These are phyloP conservation scores for Alternaria viburni DNA, from an alignment of 2,329 filamentous ascomycete species.

Conservation along the genomic window DNA sequence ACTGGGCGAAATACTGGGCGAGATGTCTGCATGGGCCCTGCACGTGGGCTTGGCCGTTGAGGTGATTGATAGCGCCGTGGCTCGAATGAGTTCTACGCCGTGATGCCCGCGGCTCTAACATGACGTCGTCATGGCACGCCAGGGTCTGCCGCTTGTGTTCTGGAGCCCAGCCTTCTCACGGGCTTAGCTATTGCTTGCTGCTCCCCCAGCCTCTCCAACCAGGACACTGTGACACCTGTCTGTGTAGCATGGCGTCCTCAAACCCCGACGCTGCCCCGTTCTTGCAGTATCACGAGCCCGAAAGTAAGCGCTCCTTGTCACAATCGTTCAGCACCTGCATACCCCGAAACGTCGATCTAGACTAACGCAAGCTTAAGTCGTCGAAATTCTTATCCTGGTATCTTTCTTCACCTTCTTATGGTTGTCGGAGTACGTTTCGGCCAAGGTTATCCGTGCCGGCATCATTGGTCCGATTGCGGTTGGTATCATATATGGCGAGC, in stretches of 20 bases:
- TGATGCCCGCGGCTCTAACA: not conserved
- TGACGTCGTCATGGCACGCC: not conserved
- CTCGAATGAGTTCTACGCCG: not conserved
- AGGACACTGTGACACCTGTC: not conserved
- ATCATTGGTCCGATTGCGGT: slow-evolving; percentile 16
- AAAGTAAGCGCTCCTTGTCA: slow-evolving; percentile 2
- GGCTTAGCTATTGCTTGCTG: slow-evolving; percentile 2
- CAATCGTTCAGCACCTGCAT: not conserved
- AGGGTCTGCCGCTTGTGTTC: not conserved
- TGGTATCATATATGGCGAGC: slow-evolving; percentile 16
- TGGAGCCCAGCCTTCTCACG: not conserved
- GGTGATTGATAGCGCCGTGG: not conserved
- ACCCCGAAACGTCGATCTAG: not conserved
- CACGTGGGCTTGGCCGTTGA: not conserved
- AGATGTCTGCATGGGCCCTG: not conserved
- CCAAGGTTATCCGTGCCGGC: slow-evolving; percentile 14
- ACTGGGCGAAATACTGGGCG: not conserved
- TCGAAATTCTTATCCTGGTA: slow-evolving; percentile 16
- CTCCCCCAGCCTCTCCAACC: not conserved
- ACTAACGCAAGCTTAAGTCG: slow-evolving; percentile 5
- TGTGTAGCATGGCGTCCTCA: not conserved
- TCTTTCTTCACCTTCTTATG: slow-evolving; percentile 19
- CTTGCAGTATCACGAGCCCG: slow-evolving; percentile 15
- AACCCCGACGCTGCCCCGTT: slow-evolving; percentile 1
- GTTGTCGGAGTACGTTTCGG: slow-evolving; percentile 16